A percentile compares a stretch with the other conserved stretches of the same genome.
Conservation (phyloP, 2,329 filamentous ascomycete genomes). For the Ambrosiella beaveri region DNA sequence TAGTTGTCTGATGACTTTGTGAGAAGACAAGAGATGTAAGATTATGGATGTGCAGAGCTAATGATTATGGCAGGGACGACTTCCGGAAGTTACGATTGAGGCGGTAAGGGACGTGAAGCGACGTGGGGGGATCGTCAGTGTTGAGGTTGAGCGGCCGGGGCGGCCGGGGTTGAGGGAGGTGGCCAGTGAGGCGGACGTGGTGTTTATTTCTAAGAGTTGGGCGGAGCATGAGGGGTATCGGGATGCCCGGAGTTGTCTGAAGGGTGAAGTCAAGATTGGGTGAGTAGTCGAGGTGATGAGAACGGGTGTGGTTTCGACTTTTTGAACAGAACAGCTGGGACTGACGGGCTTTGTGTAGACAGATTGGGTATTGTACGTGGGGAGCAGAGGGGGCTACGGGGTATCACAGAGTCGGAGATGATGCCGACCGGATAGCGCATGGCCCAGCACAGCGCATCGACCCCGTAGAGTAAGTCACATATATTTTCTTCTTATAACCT, state of each 20-base stretch:
- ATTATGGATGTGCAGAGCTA: no score
- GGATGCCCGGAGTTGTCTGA: slow-evolving; percentile 29
- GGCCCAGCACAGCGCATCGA: background rate
- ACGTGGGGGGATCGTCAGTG: slow-evolving; percentile 32
- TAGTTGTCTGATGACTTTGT: slow-evolving; percentile 14
- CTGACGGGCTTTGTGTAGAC: slow-evolving; percentile 18
- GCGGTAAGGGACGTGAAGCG: no score
- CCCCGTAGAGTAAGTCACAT: background rate
- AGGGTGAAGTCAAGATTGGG: slow-evolving; percentile 17
- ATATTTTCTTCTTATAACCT: no score
- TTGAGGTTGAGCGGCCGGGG: slow-evolving; percentile 55
- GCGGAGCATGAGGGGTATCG: slow-evolving; percentile 32
- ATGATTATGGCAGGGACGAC: no score
- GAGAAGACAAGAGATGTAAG: background rate
- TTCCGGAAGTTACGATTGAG: no score
- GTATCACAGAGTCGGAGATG: background rate
- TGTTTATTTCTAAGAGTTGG: slow-evolving; percentile 60
- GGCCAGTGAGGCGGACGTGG: slow-evolving; percentile 45
- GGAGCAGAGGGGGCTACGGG: slow-evolving; percentile 31
- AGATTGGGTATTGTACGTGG: slow-evolving; percentile 41
- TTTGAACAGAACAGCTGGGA: no score
- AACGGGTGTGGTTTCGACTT: no score
- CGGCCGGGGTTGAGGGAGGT: slow-evolving; percentile 41
- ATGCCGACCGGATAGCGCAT: background rate
- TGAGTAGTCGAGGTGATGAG: background rate